Percentiles rank a stretch among this genome's conserved stretches.
phyloP scores from a whole-genome alignment of 139 green algal genomes.

The Tetradesmus obliquus region DNA sequence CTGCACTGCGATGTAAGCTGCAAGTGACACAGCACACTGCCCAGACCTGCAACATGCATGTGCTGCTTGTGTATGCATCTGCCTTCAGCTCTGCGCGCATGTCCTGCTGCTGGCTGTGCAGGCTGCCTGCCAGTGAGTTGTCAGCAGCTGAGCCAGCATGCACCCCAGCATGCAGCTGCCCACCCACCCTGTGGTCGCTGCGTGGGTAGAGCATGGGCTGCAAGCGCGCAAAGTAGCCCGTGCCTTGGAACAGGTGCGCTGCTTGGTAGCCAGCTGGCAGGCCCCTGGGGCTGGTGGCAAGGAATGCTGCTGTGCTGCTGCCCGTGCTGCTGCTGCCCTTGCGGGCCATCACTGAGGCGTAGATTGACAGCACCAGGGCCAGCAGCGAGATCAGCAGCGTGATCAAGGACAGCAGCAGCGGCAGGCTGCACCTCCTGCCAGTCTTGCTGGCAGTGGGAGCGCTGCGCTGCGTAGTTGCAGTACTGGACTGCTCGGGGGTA shows the following conservation, averaged over 20 bases:
- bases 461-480: neutral
- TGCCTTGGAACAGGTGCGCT: slow-evolving; percentile 26
- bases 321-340: neutral
- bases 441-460: neutral
- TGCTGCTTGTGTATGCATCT: neutral
- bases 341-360: neutral
- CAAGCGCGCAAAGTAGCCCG: slow-evolving; percentile 31
- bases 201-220: slow-evolving; percentile 40
- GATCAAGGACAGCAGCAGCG: neutral
- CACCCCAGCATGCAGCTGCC: neutral
- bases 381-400: neutral
- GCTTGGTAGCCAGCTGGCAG: neutral
- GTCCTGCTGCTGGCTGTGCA: neutral
- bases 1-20: no score
- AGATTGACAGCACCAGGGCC: neutral
- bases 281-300: neutral
- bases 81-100: neutral
- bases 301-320: neutral
- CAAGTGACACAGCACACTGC: neutral
- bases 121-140: neutral
- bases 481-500: neutral
- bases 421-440: neutral
- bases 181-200: slow-evolving; percentile 49
- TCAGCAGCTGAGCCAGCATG: neutral
- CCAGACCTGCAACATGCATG: neutral